Base-by-base conservation (phyloP, 192 early-diverging fungal species). In the Coemansia sp. region DNA sequence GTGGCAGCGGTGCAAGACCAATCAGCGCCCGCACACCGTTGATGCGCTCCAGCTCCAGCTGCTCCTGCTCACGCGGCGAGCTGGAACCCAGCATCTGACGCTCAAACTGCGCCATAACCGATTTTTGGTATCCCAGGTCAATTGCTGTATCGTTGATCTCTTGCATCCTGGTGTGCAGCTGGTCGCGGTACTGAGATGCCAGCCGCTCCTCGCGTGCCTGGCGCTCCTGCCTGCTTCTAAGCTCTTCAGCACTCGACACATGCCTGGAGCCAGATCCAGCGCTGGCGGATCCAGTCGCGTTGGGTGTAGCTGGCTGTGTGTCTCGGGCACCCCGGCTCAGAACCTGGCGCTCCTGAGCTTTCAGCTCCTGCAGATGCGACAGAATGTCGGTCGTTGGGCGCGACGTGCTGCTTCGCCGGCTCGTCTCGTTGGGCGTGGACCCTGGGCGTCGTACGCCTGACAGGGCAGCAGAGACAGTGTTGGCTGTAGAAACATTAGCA, bases 11-110 rank as follows among this genome's bases (percentile, higher is more conserved):
- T 4, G 79, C 70, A 19, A 82, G 79, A 7, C 79, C 79, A 32
- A 82, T 66, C 48, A 82, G 70, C 39, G 69, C 56, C 7, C 79
- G 63, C n/a, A 82, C 67, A 23, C 79, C 73, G 41, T 82, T 76
- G 24, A 72, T 27, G 54, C 79, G 79, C 45, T 82, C 79, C 19
- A 82, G 64, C 57, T 82, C 79, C 54, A 76, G 47, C 60, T 69
- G 69, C 39, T 82, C 79, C 39, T 65, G 47, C 29, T 82, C 79
- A 19, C 54, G 59, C 3, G 77, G 68, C 29, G 79, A 82, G 52
- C 67, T 69, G 7, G 69, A 70, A 1, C 70, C 74, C 17, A 82
- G 59, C 41, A 76, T 55, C 64, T 76, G 70, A 10, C 72, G 65
- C 65, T 82, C 79, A 66, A 82, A 76, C 37, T 57, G 57, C 7